A percentile compares a stretch with the other conserved stretches of the same genome.
phyloP scores from a whole-genome alignment of 2,329 filamentous ascomycete genomes.

The Pestalotiopsis sp. region DNA sequence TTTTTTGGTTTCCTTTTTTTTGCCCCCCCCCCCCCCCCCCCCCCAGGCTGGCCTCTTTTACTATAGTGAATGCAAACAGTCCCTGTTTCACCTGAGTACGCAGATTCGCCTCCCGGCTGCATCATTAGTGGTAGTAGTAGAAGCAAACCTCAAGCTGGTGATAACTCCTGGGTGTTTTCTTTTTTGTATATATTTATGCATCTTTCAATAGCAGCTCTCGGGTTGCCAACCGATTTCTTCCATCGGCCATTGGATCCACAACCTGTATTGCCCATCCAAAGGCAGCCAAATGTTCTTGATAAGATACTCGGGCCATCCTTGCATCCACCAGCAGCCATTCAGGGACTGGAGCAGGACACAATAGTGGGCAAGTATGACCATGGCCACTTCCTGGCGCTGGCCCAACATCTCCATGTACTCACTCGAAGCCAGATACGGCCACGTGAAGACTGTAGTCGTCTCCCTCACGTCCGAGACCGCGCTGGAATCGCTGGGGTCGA shows the following conservation, averaged over 20 bases:
- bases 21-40: too few species aligned
- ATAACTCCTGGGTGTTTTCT: too few species aligned
- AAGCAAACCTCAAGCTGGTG: too few species aligned
- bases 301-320: not conserved
- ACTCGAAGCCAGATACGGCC: not conserved
- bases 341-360: not conserved
- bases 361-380: not conserved
- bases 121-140: too few species aligned
- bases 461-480: not conserved
- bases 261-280: not conserved
- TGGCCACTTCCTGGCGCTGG: not conserved
- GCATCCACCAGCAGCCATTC: slow-evolving; percentile 3
- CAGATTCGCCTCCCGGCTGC: too few species aligned
- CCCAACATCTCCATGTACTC: slow-evolving; percentile 1
- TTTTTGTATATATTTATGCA: too few species aligned
- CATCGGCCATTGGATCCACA: slow-evolving; percentile 1
- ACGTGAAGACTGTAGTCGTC: not conserved
- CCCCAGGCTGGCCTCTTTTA: too few species aligned
- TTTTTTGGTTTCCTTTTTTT: too few species aligned
- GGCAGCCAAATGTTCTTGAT: not conserved
- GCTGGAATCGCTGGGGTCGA: not conserved
- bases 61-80: too few species aligned
- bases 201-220: not conserved
- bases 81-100: too few species aligned
- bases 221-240: not conserved